Conservation (phyloP, 2,329 filamentous ascomycete genomes). For the Pseudogymnoascus pannorum region DNA sequence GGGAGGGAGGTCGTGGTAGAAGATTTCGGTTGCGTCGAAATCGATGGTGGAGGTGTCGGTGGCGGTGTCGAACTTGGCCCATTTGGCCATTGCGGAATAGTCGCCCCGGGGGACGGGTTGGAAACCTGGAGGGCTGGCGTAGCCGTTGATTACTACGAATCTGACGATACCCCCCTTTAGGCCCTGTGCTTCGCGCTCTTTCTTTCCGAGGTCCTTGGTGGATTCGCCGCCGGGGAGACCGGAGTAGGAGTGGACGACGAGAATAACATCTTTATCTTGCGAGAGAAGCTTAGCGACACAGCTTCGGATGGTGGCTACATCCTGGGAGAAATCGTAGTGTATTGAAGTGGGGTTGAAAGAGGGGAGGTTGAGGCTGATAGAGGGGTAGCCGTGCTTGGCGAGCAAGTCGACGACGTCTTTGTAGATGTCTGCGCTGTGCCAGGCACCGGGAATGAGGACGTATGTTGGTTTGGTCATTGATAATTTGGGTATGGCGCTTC, state of each 20-base stretch:
- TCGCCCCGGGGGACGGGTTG: neutral
- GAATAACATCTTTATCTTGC: slow-evolving; percentile 19
- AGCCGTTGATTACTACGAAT: neutral
- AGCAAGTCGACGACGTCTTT: neutral
- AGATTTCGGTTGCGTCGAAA: neutral
- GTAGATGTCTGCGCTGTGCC: neutral
- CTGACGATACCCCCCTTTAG: neutral
- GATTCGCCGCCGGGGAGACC: slow-evolving; percentile 23
- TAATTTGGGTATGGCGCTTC: neutral
- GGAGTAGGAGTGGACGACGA: slow-evolving; percentile 23
- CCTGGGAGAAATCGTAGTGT: slow-evolving; percentile 13
- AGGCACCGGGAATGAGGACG: neutral
- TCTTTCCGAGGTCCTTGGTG: slow-evolving; percentile 20
- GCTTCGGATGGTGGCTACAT: slow-evolving; percentile 9
- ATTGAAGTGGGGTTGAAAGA: slow-evolving; percentile 10
- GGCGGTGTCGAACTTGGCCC: neutral
- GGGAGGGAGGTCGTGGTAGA: neutral
- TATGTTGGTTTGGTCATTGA: slow-evolving; percentile 2
- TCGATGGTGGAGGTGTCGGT: neutral
- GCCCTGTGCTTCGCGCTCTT: slow-evolving; percentile 16
- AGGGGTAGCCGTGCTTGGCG: neutral
- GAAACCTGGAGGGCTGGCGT: neutral
- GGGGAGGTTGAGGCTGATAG: slow-evolving; percentile 7
- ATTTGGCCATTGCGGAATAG: neutral
- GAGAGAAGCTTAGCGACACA: neutral